Conservation (phyloP, 2,329 filamentous ascomycete genomes). For the Sporothrix pallida region DNA sequence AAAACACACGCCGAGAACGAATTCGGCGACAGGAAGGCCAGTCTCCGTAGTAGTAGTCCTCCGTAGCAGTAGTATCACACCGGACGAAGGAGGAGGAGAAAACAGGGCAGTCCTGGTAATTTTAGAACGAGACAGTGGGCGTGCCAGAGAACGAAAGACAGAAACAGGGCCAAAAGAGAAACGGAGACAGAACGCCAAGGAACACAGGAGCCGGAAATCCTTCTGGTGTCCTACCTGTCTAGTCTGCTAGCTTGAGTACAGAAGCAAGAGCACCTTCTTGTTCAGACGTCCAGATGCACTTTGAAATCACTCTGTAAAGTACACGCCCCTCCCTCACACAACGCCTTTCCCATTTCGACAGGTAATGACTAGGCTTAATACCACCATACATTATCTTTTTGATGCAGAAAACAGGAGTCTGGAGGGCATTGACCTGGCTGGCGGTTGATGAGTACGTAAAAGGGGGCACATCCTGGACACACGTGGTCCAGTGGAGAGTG, state of each 20-base stretch:
- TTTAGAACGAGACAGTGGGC: not conserved
- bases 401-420: not conserved
- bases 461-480: not conserved
- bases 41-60: too few relatives aligned
- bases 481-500: not conserved
- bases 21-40: too few relatives aligned
- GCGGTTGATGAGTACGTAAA: not conserved
- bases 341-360: slow-evolving; percentile 11
- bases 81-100: not conserved
- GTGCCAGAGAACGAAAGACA: not conserved
- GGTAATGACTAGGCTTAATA: not conserved
- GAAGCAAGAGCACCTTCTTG: not conserved
- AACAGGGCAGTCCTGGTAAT: slow-evolving; percentile 15
- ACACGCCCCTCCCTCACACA: not conserved
- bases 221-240: not conserved
- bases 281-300: not conserved
- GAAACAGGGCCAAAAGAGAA: too few relatives aligned
- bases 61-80: not conserved
- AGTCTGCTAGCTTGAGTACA: not conserved
- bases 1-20: not conserved
- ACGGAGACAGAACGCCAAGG: too few relatives aligned
- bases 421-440: not conserved
- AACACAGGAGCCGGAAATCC: not conserved
- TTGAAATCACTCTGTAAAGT: not conserved
- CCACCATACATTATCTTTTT: not conserved